These are phyloP conservation scores for Pneumocystis carinii DNA, from an alignment of 1,139 yeast genomes.

Conservation along the genomic window DNA sequence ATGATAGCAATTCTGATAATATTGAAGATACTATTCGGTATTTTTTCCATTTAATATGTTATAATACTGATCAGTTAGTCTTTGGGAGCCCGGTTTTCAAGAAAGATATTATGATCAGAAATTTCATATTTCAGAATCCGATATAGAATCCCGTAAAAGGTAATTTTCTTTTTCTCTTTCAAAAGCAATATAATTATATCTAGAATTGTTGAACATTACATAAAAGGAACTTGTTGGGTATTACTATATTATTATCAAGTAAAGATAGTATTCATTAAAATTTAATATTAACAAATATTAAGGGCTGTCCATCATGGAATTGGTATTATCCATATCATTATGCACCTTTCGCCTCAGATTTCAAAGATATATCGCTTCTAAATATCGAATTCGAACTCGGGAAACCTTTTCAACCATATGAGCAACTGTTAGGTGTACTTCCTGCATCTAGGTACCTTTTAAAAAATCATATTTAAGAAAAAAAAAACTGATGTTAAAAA, in stretches of 20 bases:
- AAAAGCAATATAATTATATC: not conserved
- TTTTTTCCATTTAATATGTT: slow-evolving; percentile 17
- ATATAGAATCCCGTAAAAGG: slow-evolving; percentile 42
- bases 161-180: not conserved
- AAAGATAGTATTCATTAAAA: not conserved
- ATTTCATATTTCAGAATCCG: slow-evolving; percentile 47
- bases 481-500: not conserved
- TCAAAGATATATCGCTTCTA: slow-evolving; percentile 43
- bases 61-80: slow-evolving; percentile 41
- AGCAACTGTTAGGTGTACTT: slow-evolving; percentile 91
- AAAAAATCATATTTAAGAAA: not conserved
- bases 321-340: slow-evolving; percentile 97
- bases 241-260: slow-evolving; percentile 73
- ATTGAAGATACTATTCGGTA: slow-evolving; percentile 10
- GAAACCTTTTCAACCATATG: slow-evolving; percentile 79
- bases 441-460: slow-evolving; percentile 52
- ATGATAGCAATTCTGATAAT: slow-evolving; percentile 9
- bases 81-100: slow-evolving; percentile 80
- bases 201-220: slow-evolving; percentile 50
- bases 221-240: slow-evolving; percentile 95
- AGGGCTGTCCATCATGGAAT: slow-evolving; percentile 93
- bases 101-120: slow-evolving; percentile 68
- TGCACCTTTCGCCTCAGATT: slow-evolving; percentile 93
- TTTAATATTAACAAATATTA: not conserved
- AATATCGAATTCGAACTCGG: slow-evolving; percentile 54